Evolutionary conservation across 352 stramenopile species (phyloP).

Genomic region (Phytophthora pinifolia): DNA sequence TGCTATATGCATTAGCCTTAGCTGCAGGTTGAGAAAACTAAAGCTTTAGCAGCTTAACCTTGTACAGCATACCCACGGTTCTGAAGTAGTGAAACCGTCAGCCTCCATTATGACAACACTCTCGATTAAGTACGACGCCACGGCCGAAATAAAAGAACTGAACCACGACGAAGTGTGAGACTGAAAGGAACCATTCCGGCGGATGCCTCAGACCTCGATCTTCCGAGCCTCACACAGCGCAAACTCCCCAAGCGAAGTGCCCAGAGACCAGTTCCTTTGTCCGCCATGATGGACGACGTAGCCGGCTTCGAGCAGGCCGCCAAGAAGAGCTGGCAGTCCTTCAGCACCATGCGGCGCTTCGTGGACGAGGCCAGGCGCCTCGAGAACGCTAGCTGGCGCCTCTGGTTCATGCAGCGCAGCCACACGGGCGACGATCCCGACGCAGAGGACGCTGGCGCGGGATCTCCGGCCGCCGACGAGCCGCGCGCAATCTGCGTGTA

Average conservation of each 20-base stretch:
- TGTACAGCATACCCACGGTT: too few relatives aligned
- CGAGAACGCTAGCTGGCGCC: constrained; percentile 83
- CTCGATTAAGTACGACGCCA: too few relatives aligned
- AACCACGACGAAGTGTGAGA: constrained; percentile 21
- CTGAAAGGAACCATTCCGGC: constrained; percentile 10
- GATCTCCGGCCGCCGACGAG: not conserved
- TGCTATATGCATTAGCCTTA: too few relatives aligned
- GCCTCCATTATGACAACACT: not conserved
- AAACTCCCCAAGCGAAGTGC: not conserved
- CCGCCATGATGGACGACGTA: constrained; percentile 42
- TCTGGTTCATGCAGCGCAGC: constrained; percentile 74
- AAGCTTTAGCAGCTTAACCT: too few relatives aligned
- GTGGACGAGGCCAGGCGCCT: constrained; percentile 76
- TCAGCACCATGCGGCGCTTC: constrained; percentile 87
- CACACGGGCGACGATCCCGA: constrained; percentile 24
- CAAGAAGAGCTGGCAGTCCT: constrained; percentile 87
- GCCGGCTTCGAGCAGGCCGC: constrained; percentile 64
- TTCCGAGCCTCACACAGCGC: constrained; percentile 6
- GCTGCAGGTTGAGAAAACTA: too few relatives aligned
- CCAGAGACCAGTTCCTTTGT: not conserved
- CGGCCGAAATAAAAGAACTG: constrained; percentile 21
- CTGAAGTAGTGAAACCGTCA: constrained; percentile 11
- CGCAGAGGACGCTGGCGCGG: constrained; percentile 22
- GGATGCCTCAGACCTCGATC: constrained; percentile 30
- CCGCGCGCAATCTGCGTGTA: constrained; percentile 58